These are phyloP conservation scores for Strobilomyces confusus DNA, from an alignment of 768 basidiomycete species.

Conservation along the genomic window DNA sequence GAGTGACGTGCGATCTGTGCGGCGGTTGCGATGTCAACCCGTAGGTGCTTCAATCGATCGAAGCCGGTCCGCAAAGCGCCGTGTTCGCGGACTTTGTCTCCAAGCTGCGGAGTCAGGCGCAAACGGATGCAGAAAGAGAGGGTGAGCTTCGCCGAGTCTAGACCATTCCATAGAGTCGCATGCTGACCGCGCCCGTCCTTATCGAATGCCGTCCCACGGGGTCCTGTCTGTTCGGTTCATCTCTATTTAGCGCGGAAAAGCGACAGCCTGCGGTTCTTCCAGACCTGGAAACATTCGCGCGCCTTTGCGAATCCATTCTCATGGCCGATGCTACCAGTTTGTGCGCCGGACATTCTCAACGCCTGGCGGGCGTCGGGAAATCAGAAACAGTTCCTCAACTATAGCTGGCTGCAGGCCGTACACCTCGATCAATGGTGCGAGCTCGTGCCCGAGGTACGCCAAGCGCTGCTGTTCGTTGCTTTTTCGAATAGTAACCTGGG, in stretches of 20 bases:
- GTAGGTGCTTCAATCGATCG: constrained; percentile 25
- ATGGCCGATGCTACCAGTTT: constrained; percentile 30
- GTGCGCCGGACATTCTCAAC: constrained; percentile 26
- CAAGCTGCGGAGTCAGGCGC: constrained; percentile 22
- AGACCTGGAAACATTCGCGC: constrained; percentile 29
- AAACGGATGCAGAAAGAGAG: constrained; percentile 24
- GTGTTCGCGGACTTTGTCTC: constrained; percentile 26
- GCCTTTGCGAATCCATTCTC: constrained; percentile 32
- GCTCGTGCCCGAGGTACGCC: constrained; percentile 18
- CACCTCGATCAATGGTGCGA: constrained; percentile 27
- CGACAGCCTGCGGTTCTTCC: constrained; percentile 27
- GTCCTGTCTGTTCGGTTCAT: too few relatives aligned
- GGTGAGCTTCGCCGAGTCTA: constrained; percentile 16
- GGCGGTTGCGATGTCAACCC: neutral
- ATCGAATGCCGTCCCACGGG: neutral
- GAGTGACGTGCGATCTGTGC: neutral
- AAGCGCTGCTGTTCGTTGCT: neutral
- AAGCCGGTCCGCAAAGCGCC: constrained; percentile 9
- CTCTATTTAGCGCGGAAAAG: constrained; percentile 14
- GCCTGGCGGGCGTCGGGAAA: constrained; percentile 21
- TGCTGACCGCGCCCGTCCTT: neutral
- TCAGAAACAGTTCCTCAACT: constrained; percentile 30
- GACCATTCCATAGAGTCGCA: neutral
- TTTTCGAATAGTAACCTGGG: neutral
- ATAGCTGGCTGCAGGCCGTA: constrained; percentile 28